phyloP scores from a whole-genome alignment of 371 early-diverging fungal genomes.

The Nematocida sp. region DNA sequence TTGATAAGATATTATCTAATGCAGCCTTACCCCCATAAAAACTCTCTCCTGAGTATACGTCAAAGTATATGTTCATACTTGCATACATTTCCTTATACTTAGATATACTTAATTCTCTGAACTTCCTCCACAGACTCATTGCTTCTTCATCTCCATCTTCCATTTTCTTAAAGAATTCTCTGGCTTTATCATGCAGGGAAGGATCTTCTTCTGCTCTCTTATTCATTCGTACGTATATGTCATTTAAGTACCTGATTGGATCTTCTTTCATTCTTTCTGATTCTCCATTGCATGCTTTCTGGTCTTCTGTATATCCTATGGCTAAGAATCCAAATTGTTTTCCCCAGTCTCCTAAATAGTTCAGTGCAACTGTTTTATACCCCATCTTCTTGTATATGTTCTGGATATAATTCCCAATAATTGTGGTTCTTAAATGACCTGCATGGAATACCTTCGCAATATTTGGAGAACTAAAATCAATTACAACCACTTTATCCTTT shows the following conservation, averaged over 20 bases:
- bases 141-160: slow-evolving; percentile 87
- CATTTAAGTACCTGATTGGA: slow-evolving; percentile 86
- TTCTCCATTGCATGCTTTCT: slow-evolving; percentile 56
- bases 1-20: slow-evolving; percentile 73
- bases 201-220: slow-evolving; percentile 75
- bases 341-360: slow-evolving; percentile 99
- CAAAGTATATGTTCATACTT: slow-evolving; percentile 86
- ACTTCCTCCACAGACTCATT: slow-evolving; percentile 80
- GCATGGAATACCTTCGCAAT: slow-evolving; percentile 99
- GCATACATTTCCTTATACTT: slow-evolving; percentile 87
- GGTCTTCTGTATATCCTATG: slow-evolving; percentile 81
- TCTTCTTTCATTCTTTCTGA: slow-evolving; percentile 74
- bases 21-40: slow-evolving; percentile 76
- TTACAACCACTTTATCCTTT: slow-evolving; percentile 74
- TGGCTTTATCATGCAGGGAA: slow-evolving; percentile 79
- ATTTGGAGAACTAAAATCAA: slow-evolving; percentile 95
- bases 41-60: slow-evolving; percentile 95
- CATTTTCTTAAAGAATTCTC: slow-evolving; percentile 90
- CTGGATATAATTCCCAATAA: slow-evolving; percentile 88
- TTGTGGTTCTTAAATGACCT: slow-evolving; percentile 94
- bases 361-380: slow-evolving; percentile 80
- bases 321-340: slow-evolving; percentile 96
- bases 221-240: slow-evolving; percentile 89
- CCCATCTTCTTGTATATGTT: slow-evolving; percentile 81
- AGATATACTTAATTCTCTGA: slow-evolving; percentile 85